A percentile compares a stretch with the other conserved stretches of the same genome.
Conservation (phyloP, 768 basidiomycete species). For the Russula sp. region DNA sequence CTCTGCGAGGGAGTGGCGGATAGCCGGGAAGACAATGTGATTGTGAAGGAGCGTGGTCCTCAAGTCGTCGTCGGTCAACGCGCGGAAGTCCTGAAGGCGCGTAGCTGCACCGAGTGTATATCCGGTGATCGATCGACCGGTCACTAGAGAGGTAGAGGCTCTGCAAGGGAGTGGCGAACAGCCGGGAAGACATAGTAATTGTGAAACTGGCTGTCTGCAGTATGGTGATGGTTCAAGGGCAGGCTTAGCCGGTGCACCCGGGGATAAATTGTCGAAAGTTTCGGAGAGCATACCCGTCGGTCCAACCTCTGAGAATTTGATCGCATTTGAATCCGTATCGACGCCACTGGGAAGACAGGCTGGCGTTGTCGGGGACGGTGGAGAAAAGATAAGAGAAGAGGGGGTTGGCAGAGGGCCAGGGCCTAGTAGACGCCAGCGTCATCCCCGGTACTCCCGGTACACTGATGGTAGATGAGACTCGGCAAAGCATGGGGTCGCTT, state of each 20-base stretch:
- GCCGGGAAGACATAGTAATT: neutral
- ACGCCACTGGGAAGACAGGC: neutral
- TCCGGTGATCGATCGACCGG: neutral
- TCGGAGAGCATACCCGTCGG: too few relatives aligned
- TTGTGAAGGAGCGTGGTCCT: neutral
- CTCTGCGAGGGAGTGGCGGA: neutral
- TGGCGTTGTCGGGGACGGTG: conserved; percentile 4
- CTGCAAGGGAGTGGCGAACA: neutral
- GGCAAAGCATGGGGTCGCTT: conserved; percentile 3
- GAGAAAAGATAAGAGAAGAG: neutral
- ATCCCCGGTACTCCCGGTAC: neutral
- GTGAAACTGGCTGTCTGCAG: too few relatives aligned
- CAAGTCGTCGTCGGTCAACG: conserved; percentile 17
- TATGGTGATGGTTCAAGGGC: too few relatives aligned
- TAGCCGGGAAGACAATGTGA: neutral
- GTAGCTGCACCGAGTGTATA: conserved; percentile 8
- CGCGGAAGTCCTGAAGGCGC: conserved; percentile 19
- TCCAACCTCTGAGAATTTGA: conserved; percentile 1
- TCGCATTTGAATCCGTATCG: neutral
- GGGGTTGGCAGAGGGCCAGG: neutral
- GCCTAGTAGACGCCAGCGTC: neutral
- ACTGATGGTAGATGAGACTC: conserved; percentile 12
- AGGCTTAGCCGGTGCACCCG: neutral
- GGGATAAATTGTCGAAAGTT: too few relatives aligned
- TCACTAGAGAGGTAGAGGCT: neutral